Percentiles rank a stretch among this genome's conserved stretches.
Evolutionary conservation across 306 rosid species (phyloP).

Genomic region (Dryas octopetala): DNA sequence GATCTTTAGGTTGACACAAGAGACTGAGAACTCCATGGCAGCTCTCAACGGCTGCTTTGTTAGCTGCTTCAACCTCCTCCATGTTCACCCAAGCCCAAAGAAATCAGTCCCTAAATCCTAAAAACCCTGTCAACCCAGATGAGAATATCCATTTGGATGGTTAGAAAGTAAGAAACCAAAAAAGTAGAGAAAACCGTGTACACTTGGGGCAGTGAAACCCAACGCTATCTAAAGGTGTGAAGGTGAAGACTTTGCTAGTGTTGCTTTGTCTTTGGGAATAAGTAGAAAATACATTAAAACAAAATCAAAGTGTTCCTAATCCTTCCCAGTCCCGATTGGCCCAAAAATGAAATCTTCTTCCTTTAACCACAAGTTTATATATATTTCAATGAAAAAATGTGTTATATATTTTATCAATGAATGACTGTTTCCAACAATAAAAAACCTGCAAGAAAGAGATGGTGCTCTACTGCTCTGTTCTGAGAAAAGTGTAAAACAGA

Average conservation of each 20-base stretch:
- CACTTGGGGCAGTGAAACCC: slow-evolving; percentile 59
- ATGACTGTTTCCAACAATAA: neutral
- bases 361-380: neutral
- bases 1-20: slow-evolving; percentile 60
- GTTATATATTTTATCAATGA: no score
- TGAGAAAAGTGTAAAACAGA: neutral
- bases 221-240: slow-evolving; percentile 73
- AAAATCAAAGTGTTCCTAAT: neutral
- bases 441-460: neutral
- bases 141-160: neutral
- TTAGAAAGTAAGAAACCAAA: neutral
- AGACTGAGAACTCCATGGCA: slow-evolving; percentile 60
- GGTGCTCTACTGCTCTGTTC: slow-evolving; percentile 3
- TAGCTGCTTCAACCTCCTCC: slow-evolving; percentile 85
- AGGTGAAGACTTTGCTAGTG: slow-evolving; percentile 40
- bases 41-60: slow-evolving; percentile 69
- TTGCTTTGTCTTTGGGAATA: neutral
- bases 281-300: neutral
- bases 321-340: neutral
- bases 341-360: neutral
- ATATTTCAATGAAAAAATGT: no score
- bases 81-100: slow-evolving; percentile 33
- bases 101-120: slow-evolving; percentile 18
- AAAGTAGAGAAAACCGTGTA: neutral
- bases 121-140: neutral